Conservation (phyloP, 208 protist genomes). For the Trypanosoma grayi region DNA sequence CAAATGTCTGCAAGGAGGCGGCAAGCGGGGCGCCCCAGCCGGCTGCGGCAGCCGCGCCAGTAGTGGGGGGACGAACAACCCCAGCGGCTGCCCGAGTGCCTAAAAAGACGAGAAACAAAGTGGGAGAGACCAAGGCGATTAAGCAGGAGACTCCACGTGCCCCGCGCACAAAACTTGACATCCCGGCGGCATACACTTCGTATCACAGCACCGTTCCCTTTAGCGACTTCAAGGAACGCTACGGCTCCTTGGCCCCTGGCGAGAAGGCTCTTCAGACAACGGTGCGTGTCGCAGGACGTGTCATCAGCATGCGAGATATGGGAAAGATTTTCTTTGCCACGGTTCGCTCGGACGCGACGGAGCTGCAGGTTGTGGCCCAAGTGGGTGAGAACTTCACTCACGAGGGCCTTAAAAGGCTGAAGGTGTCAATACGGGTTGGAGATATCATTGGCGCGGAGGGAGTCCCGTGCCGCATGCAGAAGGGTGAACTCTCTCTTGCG, state of each 20-base stretch:
- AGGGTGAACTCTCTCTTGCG: slow-evolving; percentile 87
- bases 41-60: not conserved
- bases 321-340: slow-evolving; percentile 85
- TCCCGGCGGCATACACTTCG: slow-evolving; percentile 58
- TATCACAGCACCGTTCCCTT: slow-evolving; percentile 55
- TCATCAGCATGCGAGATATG: slow-evolving; percentile 78
- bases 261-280: slow-evolving; percentile 12
- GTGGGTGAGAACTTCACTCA: slow-evolving; percentile 49
- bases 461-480: slow-evolving; percentile 59
- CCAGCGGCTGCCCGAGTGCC: not conserved
- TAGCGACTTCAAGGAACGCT: slow-evolving; percentile 38
- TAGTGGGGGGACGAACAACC: not conserved
- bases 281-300: slow-evolving; percentile 64
- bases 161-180: slow-evolving; percentile 36
- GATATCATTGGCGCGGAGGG: slow-evolving; percentile 89
- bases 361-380: slow-evolving; percentile 73
- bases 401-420: slow-evolving; percentile 50
- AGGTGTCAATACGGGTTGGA: slow-evolving; percentile 49
- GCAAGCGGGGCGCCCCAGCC: not conserved
- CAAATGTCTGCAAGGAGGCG: not conserved
- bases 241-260: slow-evolving; percentile 35
- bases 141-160: not conserved
- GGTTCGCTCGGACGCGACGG: slow-evolving; percentile 48
- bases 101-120: slow-evolving; percentile 1
- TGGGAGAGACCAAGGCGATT: not conserved